Conservation (phyloP, 176 grass and related monocot species). For the Stipa capillata region DNA sequence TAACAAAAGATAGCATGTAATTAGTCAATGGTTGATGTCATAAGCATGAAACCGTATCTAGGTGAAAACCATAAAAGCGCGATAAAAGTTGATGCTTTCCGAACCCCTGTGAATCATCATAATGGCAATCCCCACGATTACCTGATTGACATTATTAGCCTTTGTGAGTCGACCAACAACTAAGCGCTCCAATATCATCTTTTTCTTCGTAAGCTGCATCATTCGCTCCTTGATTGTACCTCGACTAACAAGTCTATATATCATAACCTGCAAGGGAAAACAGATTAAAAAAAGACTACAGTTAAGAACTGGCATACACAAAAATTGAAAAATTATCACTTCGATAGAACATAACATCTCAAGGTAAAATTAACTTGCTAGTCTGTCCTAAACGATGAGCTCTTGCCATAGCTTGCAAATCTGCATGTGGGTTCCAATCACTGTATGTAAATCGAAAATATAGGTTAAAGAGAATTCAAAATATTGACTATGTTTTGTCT, state of each 20-base stretch:
- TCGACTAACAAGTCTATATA: constrained; percentile 98
- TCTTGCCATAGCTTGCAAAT: constrained; percentile 99
- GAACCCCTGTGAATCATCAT: not conserved
- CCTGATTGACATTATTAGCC: constrained; percentile 85
- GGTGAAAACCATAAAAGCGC: not conserved
- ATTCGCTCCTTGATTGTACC: constrained; percentile 99
- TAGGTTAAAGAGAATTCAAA: not conserved
- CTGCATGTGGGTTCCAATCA: constrained; percentile 98
- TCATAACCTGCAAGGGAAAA: constrained; percentile 84
- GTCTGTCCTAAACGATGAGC: constrained; percentile 98
- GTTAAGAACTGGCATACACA: not conserved
- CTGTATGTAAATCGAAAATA: constrained; percentile 27
- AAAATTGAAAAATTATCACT: not conserved
- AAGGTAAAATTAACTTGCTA: constrained; percentile 63
- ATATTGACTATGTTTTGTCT: constrained; percentile 15
- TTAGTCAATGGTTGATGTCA: not conserved
- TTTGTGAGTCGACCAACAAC: constrained; percentile 95
- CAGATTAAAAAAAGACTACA: not conserved
- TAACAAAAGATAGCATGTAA: constrained; percentile 8
- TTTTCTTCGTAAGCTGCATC: constrained; percentile 99
- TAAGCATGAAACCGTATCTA: not conserved
- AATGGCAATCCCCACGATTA: constrained; percentile 18
- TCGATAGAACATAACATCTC: constrained; percentile 8
- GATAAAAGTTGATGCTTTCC: not conserved
- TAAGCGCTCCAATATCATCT: constrained; percentile 96